Conservation (phyloP, 2,329 filamentous ascomycete species). For the Aspergillus pseudoviridinutans region DNA sequence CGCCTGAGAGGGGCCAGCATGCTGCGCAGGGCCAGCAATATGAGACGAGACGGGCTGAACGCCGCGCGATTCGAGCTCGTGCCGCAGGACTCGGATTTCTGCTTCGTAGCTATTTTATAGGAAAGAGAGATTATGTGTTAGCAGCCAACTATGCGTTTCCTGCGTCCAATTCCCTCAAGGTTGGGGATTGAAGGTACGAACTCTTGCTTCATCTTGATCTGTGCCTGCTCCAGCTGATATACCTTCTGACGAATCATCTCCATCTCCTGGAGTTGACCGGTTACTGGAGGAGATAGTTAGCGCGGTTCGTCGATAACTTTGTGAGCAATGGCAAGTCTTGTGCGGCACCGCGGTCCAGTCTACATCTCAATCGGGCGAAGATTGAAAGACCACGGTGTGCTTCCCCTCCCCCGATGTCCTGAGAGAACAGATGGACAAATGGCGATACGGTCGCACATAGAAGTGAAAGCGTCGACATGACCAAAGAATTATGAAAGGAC, state of each 20-base stretch:
- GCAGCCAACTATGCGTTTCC: not conserved
- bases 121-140: conserved; percentile 17
- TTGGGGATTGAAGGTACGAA: conserved; percentile 45
- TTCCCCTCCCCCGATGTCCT: not conserved
- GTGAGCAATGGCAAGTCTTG: not conserved
- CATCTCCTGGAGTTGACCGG: conserved; percentile 89
- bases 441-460: not conserved
- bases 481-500: conserved; percentile 1
- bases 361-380: not conserved
- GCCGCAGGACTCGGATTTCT: conserved; percentile 77
- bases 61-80: conserved; percentile 74
- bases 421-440: not conserved
- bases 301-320: not conserved
- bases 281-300: conserved; percentile 56
- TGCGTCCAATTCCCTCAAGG: not conserved
- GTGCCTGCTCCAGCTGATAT: conserved; percentile 85
- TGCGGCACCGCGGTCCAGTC: not conserved
- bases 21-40: conserved; percentile 67
- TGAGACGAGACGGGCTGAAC: conserved; percentile 63
- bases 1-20: conserved; percentile 76
- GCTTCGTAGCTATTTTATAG: conserved; percentile 73
- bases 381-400: not conserved
- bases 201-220: conserved; percentile 87
- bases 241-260: conserved; percentile 91
- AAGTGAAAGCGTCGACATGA: not conserved